Conservation (phyloP, 2,329 filamentous ascomycete genomes). For the Albophoma yamanashiensis region DNA sequence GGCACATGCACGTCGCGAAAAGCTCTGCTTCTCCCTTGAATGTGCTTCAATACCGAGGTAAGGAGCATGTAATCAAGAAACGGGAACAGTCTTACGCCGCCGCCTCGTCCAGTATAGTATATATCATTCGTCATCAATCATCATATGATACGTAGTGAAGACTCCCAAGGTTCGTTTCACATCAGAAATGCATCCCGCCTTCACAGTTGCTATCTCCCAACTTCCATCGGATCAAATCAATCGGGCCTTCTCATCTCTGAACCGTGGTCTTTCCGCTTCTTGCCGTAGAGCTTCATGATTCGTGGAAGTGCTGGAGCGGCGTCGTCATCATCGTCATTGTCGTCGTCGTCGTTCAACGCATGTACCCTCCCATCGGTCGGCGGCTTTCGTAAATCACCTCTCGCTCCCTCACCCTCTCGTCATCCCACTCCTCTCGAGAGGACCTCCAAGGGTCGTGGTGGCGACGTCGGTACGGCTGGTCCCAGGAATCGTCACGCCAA, state of each 20-base stretch:
- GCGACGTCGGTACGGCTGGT: constrained; percentile 27
- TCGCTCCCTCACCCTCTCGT: constrained; percentile 56
- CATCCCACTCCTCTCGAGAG: constrained; percentile 33
- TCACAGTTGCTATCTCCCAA: neutral
- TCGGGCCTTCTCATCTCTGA: neutral
- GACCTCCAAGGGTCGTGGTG: constrained; percentile 14
- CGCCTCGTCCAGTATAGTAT: neutral
- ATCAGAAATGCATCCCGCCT: neutral
- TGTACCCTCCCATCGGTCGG: constrained; percentile 12
- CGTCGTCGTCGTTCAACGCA: neutral
- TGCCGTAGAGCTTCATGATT: neutral
- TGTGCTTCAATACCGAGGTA: neutral
- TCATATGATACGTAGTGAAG: neutral
- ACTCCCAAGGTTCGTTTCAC: too few species aligned
- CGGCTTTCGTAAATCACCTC: constrained; percentile 54
- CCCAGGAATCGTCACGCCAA: constrained; percentile 37
- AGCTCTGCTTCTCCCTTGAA: neutral
- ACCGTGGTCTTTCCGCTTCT: neutral
- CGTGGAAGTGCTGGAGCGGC: neutral
- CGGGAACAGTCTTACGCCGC: neutral
- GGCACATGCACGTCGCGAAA: neutral
- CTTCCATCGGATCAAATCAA: neutral
- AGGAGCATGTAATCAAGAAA: neutral
- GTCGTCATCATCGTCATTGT: neutral
- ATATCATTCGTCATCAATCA: neutral